phyloP scores from a whole-genome alignment of 345 rosid genomes.

The Hibiscus syriacus region DNA sequence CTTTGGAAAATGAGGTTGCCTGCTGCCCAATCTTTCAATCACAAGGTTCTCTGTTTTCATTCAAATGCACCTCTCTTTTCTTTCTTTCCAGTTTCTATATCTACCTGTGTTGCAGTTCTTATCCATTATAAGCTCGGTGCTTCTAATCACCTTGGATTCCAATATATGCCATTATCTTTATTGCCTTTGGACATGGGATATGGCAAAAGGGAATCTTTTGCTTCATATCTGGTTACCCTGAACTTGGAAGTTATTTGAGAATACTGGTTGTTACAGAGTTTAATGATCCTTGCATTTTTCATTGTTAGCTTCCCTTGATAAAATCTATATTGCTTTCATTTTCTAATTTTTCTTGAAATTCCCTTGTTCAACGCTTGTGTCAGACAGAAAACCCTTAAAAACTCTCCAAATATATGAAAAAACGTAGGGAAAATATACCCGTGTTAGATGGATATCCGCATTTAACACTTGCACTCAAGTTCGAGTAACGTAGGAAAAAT shows the following conservation, averaged over 20 bases:
- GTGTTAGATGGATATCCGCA: background rate
- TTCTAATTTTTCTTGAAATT: background rate
- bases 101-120: background rate
- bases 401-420: background rate
- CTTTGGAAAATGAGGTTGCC: constrained; percentile 78
- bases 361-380: background rate
- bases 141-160: background rate
- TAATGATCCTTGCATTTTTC: background rate
- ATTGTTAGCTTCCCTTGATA: background rate
- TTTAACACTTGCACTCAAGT: background rate
- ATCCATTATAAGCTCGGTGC: background rate
- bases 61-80: background rate
- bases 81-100: background rate
- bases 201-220: background rate
- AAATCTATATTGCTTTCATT: background rate
- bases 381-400: background rate
- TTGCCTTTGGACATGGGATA: background rate
- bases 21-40: constrained; percentile 27
- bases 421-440: background rate
- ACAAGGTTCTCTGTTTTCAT: constrained; percentile 34
- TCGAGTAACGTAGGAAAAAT: background rate
- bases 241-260: background rate
- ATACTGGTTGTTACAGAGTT: background rate
- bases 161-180: background rate
- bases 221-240: background rate